Evolutionary conservation across 2,329 filamentous ascomycete genomes (phyloP), one percentile per base, ranked within the genome.

Genomic region (Trichophyton simii): DNA sequence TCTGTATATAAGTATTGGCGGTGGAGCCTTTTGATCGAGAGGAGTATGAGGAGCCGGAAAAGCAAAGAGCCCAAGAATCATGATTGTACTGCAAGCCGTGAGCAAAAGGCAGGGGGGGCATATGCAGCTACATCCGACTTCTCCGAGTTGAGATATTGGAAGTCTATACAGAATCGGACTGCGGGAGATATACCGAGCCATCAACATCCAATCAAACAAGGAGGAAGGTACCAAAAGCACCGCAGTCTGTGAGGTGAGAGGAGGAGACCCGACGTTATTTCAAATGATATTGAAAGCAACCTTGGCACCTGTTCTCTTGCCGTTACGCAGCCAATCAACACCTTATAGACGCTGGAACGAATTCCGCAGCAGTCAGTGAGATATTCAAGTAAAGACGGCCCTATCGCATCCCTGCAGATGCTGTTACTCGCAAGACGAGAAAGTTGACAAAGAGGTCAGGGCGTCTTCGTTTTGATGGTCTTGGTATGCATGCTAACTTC

Each of bases 331-430:
- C 50, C 50, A 55, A 55, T 55, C 28, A 55, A 9, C 7, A 34
- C 7, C 9, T 8, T 1, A 11, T 36, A 36, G 34, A 36, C n/a
- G 28, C 5, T 31, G 28, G 50, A 36, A 55, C 28, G 9, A 54
- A 55, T 55, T 55, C 28, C 50, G 28, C 28, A 18, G 50, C 25
- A 55, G 4, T 28, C 25, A 28, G 25, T 28, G 25, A 28, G 25
- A 28, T 28, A 28, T 28, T 28, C 25, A 36, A 36, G 34, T 36
- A 36, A 44, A 44, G 28, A 2, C 15, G 25, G 11, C 9, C 50
- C n/a, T 34, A 58, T 25, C 57, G 31, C 57, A 58, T 42, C 57
- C 57, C 57, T 58, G 57, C 57, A 42, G 42, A 44, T 15, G 57
- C 2, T 46, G 50, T 36, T 34, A 36, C 31, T 55, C 50, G 28